Evolutionary conservation across 2,329 filamentous ascomycete genomes (phyloP), one percentile per base, ranked within the genome.

Genomic region (Colletotrichum viniferum): DNA sequence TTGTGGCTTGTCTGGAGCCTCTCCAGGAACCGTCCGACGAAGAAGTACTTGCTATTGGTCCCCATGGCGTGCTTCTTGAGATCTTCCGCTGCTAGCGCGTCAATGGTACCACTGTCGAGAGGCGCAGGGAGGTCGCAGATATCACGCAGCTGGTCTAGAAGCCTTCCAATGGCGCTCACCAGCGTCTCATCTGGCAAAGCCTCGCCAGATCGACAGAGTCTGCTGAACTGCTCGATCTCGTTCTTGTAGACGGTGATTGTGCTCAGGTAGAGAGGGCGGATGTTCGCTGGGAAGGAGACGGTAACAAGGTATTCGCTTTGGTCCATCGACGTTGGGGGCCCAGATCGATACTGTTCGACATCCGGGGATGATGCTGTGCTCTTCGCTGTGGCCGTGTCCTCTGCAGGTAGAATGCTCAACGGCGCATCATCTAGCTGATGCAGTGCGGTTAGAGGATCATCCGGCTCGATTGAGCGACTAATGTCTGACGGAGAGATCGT

Each of bases 21-120:
- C 24, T 87, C 83, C 34, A 92, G 80, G 5, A 93, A 83, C 76
- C 92, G 90, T 60, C 86, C 88, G 7, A 92, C 78, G 77, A 93
- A 93, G 36, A 86, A 87, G 78, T 90, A 91, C 78, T 93, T 93
- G 70, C 89, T 84, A 80, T 91, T 93, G 12, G 90, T 88, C 68
- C 88, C 88, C 71, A 88, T 86, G 3, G 88, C 87, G 77, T 91
- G 90, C 79, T 88, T 92, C 78, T 88, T 87, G 69, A 86, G 83
- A 26, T 88, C 85, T 5, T 81, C 79, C 9, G 85, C 79, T 4
- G 85, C 81, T 71, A 90, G 75, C 5, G 78, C 77, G 28, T 83
- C 82, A 14, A 86, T 79, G 4, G 82, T 79, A 9, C 88, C 83
- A n/a, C 87, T 87, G 28, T 88, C 82, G 52, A 88, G 82, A 43